These are phyloP conservation scores for Saccharomyces hybrid DNA, from an alignment of 1,139 yeast genomes.

Conservation along the genomic window DNA sequence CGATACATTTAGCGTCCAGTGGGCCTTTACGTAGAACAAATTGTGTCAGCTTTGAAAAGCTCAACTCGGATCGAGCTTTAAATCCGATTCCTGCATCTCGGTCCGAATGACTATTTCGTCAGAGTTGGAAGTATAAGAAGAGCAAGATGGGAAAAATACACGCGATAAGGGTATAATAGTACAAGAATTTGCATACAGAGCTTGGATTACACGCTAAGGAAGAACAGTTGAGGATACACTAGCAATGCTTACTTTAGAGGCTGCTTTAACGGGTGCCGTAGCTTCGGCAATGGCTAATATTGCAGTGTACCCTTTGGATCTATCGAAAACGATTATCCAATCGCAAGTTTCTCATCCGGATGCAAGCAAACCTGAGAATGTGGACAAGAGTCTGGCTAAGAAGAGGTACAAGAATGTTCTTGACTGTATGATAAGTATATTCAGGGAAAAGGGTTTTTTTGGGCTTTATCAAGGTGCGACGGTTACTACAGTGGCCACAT, in stretches of 20 bases:
- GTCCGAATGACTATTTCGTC: background rate
- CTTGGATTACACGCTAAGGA: background rate
- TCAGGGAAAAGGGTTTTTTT: conserved; percentile 53
- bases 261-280: conserved; percentile 77
- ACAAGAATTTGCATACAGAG: background rate
- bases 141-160: background rate
- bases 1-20: background rate
- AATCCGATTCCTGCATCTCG: background rate
- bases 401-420: conserved; percentile 47
- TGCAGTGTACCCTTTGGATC: conserved; percentile 68
- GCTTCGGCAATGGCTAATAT: conserved; percentile 80
- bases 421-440: conserved; percentile 57
- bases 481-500: conserved; percentile 64
- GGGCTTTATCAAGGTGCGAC: conserved; percentile 73
- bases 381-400: conserved; percentile 19
- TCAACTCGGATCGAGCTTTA: background rate
- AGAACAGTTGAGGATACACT: background rate
- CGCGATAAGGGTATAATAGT: background rate
- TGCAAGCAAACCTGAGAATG: conserved; percentile 8
- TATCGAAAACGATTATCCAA: conserved; percentile 66
- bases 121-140: background rate
- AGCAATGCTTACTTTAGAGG: conserved; percentile 48
- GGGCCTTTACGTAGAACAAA: background rate
- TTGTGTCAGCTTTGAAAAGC: background rate
- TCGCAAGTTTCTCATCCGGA: conserved; percentile 41